phyloP scores from a whole-genome alignment of 2,329 filamentous ascomycete species.

The Pyrenophora tritici-repentis region DNA sequence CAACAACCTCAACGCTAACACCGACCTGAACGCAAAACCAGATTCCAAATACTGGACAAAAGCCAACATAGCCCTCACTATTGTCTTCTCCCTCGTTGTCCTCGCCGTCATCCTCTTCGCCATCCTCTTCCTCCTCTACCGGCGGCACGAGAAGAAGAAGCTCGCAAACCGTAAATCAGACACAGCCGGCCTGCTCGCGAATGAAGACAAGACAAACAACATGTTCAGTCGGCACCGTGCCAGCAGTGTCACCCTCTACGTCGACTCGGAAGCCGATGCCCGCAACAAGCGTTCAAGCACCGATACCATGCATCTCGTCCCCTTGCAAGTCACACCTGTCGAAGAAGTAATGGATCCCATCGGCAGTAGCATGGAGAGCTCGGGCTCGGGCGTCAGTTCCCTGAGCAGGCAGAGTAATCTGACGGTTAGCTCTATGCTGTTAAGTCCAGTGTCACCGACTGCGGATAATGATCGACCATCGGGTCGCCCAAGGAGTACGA shows the following conservation, averaged over 20 bases:
- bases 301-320: constrained; percentile 33
- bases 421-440: constrained; percentile 22
- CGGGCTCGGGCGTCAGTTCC: constrained; percentile 29
- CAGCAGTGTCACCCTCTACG: constrained; percentile 38
- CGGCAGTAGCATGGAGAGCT: constrained; percentile 13
- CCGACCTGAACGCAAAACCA: constrained; percentile 14
- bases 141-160: constrained; percentile 33
- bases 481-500: constrained; percentile 34
- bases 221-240: constrained; percentile 42
- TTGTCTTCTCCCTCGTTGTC: constrained; percentile 32
- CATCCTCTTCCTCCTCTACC: constrained; percentile 30
- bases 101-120: constrained; percentile 25
- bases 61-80: constrained; percentile 33
- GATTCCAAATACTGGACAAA: constrained; percentile 29
- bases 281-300: constrained; percentile 26
- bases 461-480: constrained; percentile 17
- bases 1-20: constrained; percentile 12
- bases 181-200: constrained; percentile 31
- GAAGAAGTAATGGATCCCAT: constrained; percentile 24
- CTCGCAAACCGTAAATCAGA: constrained; percentile 25
- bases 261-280: constrained; percentile 29
- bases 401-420: constrained; percentile 20
- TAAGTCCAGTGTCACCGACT: constrained; percentile 28
- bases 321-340: constrained; percentile 34
- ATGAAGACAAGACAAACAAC: constrained; percentile 35